Percentiles rank a stretch among this genome's conserved stretches.
phyloP scores from a whole-genome alignment of 306 rosid species.

The Cyamopsis tetragonoloba region DNA sequence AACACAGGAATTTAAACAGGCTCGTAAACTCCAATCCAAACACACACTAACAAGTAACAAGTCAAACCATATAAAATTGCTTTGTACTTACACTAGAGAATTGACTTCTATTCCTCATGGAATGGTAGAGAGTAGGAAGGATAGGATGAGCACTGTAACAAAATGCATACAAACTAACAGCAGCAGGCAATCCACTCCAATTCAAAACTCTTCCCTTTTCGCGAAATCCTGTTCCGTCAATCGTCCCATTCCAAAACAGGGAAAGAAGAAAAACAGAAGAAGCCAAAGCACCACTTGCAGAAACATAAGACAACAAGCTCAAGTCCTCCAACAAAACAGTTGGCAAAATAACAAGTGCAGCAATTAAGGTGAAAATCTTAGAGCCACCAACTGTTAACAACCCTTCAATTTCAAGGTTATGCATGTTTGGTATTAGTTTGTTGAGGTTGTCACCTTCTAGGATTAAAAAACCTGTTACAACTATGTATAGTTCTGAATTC shows the following conservation, averaged over 20 bases:
- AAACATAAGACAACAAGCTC: conserved; percentile 71
- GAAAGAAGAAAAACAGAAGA: conserved; percentile 55
- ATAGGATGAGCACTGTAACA: conserved; percentile 86
- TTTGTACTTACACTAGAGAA: conserved; percentile 56
- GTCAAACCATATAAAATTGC: background rate
- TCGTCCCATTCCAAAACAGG: conserved; percentile 58
- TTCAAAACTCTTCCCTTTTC: conserved; percentile 42
- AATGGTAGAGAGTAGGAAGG: conserved; percentile 67
- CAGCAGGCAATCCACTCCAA: conserved; percentile 58
- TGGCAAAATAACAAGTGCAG: conserved; percentile 62
- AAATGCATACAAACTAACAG: conserved; percentile 69
- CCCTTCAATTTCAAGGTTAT: conserved; percentile 42
- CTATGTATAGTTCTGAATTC: conserved; percentile 71
- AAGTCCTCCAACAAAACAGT: conserved; percentile 67
- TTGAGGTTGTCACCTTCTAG: conserved; percentile 71
- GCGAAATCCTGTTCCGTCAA: conserved; percentile 76
- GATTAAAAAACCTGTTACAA: conserved; percentile 71
- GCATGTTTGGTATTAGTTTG: conserved; percentile 47
- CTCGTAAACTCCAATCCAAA: no score
- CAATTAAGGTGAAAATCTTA: conserved; percentile 43
- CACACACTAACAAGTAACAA: no score
- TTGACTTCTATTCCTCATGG: conserved; percentile 66
- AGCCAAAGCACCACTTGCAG: conserved; percentile 80
- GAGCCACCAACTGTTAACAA: conserved; percentile 40
- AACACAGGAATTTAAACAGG: background rate